Percentiles rank a stretch among this genome's conserved stretches.
phyloP scores from a whole-genome alignment of 140 eudicot genomes.

The Flaveria floridana region DNA sequence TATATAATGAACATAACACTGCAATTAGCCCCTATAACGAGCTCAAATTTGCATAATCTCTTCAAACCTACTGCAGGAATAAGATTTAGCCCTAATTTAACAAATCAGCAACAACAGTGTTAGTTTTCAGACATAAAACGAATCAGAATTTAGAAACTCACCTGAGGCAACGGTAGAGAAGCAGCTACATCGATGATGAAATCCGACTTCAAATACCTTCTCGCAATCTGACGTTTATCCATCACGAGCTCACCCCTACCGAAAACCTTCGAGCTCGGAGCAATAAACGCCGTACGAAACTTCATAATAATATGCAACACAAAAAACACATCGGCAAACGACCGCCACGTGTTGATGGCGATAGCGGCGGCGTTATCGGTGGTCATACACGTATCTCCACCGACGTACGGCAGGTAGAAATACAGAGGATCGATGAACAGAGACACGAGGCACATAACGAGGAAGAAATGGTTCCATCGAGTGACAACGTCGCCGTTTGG shows the following conservation, averaged over 20 bases:
- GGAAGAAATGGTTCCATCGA: slow-evolving; percentile 77
- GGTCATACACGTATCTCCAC: slow-evolving; percentile 66
- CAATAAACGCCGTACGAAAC: slow-evolving; percentile 84
- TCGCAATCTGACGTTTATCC: slow-evolving; percentile 64
- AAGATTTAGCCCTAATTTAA: neutral
- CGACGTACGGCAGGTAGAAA: slow-evolving; percentile 72
- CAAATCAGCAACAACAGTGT: neutral
- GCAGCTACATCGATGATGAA: slow-evolving; percentile 82
- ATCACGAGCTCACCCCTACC: slow-evolving; percentile 92
- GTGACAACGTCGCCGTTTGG: slow-evolving; percentile 73
- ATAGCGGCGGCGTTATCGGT: slow-evolving; percentile 46
- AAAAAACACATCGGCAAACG: slow-evolving; percentile 60
- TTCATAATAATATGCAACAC: slow-evolving; percentile 62
- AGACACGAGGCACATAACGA: slow-evolving; percentile 60
- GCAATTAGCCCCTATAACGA: too few relatives aligned
- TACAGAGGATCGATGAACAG: slow-evolving; percentile 83
- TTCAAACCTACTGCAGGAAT: neutral
- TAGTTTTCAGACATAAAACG: neutral
- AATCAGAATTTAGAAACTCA: slow-evolving; percentile 21
- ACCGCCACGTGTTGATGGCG: slow-evolving; percentile 55
- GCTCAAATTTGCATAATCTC: too few relatives aligned
- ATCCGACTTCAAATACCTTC: slow-evolving; percentile 63
- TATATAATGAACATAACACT: too few relatives aligned
- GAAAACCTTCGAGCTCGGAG: slow-evolving; percentile 83
- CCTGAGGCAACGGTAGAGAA: slow-evolving; percentile 89